Percentiles rank a stretch among this genome's conserved stretches.
These are phyloP conservation scores for Venturiaceae sp. DNA, from an alignment of 2,329 filamentous ascomycete genomes.

Conservation along the genomic window DNA sequence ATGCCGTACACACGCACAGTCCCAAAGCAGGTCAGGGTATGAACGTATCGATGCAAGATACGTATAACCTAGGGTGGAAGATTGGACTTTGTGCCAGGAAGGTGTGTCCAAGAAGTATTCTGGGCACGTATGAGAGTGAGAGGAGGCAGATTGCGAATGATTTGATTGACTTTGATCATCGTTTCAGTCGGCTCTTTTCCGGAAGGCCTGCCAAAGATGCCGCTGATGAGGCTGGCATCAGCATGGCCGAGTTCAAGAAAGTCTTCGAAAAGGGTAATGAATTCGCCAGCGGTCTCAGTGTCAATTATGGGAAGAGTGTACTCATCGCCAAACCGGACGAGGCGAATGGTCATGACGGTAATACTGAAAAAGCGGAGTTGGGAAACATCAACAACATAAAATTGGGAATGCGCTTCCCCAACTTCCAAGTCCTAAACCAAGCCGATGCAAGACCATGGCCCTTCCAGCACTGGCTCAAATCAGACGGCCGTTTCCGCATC, in stretches of 20 bases:
- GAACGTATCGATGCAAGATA: slow-evolving; percentile 64
- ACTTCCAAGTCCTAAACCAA: slow-evolving; percentile 51
- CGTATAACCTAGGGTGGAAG: slow-evolving; percentile 50
- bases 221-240: slow-evolving; percentile 51
- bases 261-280: slow-evolving; percentile 50
- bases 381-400: slow-evolving; percentile 23
- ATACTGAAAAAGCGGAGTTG: slow-evolving; percentile 29
- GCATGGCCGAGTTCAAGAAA: slow-evolving; percentile 53
- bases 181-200: slow-evolving; percentile 37
- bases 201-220: slow-evolving; percentile 46
- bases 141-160: slow-evolving; percentile 52
- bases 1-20: slow-evolving; percentile 50
- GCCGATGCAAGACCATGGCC: slow-evolving; percentile 46
- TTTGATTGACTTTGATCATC: slow-evolving; percentile 48
- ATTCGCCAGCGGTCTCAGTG: slow-evolving; percentile 48
- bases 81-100: slow-evolving; percentile 39
- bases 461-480: slow-evolving; percentile 45
- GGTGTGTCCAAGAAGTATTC: slow-evolving; percentile 27
- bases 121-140: slow-evolving; percentile 44
- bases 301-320: slow-evolving; percentile 48
- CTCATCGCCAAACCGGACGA: slow-evolving; percentile 43
- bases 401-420: slow-evolving; percentile 49
- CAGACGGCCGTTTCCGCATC: slow-evolving; percentile 48
- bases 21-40: slow-evolving; percentile 63
- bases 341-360: slow-evolving; percentile 33